Percentiles rank a stretch among this genome's conserved stretches.
These are phyloP conservation scores for Geum urbanum DNA, from an alignment of 306 rosid species.

Conservation along the genomic window DNA sequence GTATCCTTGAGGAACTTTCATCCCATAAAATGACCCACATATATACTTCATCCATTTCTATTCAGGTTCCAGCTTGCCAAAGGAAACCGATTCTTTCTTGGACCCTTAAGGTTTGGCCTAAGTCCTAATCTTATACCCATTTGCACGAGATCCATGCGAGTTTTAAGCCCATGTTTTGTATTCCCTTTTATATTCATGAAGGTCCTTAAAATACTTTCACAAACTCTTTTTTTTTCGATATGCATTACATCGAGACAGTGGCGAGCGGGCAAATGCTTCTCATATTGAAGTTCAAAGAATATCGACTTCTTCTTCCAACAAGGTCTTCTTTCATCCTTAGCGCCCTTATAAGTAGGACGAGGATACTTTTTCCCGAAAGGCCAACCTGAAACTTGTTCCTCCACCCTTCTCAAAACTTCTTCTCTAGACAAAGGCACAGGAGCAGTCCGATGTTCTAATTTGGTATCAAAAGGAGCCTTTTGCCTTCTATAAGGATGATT, in stretches of 20 bases:
- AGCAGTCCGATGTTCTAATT: not conserved
- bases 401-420: not conserved
- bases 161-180: not conserved
- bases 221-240: not conserved
- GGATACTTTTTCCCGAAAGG: not conserved
- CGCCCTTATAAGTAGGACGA: not conserved
- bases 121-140: not conserved
- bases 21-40: not conserved
- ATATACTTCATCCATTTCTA: not conserved
- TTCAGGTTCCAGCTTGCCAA: not conserved
- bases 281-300: not conserved
- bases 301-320: not conserved
- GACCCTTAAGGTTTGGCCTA: not conserved
- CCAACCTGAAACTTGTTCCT: not conserved
- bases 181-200: not conserved
- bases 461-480: not conserved
- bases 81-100: not conserved
- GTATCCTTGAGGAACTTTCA: not conserved
- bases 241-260: not conserved
- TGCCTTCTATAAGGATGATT: not conserved
- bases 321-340: not conserved
- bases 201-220: not conserved
- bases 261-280: not conserved
- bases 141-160: not conserved
- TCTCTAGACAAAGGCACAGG: not conserved